Evolutionary conservation across 2,329 filamentous ascomycete species (phyloP), one percentile per base, ranked within the genome.

Genomic region (Pyricularia sp.): DNA sequence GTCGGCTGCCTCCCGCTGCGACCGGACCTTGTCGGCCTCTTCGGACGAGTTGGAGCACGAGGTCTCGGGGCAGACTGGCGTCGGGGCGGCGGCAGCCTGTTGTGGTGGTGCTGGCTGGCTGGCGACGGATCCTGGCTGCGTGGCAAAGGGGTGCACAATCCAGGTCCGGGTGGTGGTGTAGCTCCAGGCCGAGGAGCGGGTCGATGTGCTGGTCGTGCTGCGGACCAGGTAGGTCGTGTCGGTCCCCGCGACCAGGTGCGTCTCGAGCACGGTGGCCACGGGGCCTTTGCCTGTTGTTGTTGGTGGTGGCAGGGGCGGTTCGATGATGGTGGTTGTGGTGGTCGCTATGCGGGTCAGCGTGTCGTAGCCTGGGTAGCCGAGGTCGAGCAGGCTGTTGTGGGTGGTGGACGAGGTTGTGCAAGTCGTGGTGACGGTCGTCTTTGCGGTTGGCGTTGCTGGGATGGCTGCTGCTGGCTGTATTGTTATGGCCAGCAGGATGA

Each of bases 151-250:
- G 26, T 66, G 42, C 6, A 66, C 65, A 25, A 66, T 50, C 36
- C 36, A 66, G 42, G 65, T 33, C 33, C 65, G 65, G 11, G 42
- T 66, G n/a, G 50, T 50, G 65, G 65, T 58, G 65, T 66, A 66
- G 12, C 25, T 11, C 25, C 36, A 30, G 23, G 25, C 14, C 25
- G 65, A 66, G 26, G 17, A 66, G 17, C 65, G 36, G 1, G 65
- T 66, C 17, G 23, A 55, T 7, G 59, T 63, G 59, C 59, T 63
- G 2, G 25, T 63, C 25, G 10, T 63, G 23, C 59, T 63, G 36
- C 65, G 65, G 36, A 55, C 36, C 3, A 66, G 23, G 42, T 30
- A 30, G 23, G 65, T 55, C 2, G 65, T 66, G 23, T 55, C 36
- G 36, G 25, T 26, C 0, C 42, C 36, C 12, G 36, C n/a, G 36